Evolutionary conservation across 2,329 filamentous ascomycete species (phyloP).

Genomic region (Alternaria infectoria): DNA sequence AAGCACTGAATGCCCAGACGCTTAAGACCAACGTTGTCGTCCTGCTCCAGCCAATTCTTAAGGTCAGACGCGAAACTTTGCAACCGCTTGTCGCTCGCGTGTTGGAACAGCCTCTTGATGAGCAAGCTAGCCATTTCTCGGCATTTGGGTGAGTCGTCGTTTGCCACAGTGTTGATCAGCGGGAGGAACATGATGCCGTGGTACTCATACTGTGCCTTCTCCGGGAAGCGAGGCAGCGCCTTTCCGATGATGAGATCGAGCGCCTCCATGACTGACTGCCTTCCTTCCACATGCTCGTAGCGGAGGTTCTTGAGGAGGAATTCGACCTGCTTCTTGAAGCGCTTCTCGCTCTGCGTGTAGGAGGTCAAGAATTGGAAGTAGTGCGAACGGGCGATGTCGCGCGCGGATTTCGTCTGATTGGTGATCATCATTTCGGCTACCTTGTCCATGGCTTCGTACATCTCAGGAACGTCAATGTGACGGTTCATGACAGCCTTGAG

Average conservation of each 20-base stretch:
- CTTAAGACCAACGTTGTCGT: constrained; percentile 72
- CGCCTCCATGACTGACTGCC: constrained; percentile 91
- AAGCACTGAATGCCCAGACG: constrained; percentile 81
- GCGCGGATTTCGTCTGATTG: constrained; percentile 86
- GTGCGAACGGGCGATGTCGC: constrained; percentile 84
- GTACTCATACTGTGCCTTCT: constrained; percentile 78
- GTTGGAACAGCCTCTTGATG: constrained; percentile 79
- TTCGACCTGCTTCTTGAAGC: constrained; percentile 86
- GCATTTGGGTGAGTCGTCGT: constrained; percentile 87
- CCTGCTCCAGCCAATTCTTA: constrained; percentile 76
- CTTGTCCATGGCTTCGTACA: constrained; percentile 91
- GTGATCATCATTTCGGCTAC: constrained; percentile 88
- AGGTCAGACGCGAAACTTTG: constrained; percentile 75
- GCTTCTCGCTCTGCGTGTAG: constrained; percentile 88
- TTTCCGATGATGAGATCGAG: constrained; percentile 86
- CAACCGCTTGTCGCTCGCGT: constrained; percentile 74
- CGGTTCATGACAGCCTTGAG: constrained; percentile 84
- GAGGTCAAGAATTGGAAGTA: constrained; percentile 95
- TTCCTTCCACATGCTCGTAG: constrained; percentile 86
- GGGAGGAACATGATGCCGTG: constrained; percentile 83
- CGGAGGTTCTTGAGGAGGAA: constrained; percentile 91
- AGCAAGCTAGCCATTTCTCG: constrained; percentile 80
- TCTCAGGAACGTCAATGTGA: constrained; percentile 80
- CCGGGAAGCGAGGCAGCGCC: constrained; percentile 61
- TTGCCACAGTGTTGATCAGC: constrained; percentile 81